Evolutionary conservation across 768 basidiomycete genomes (phyloP), one percentile per base, ranked within the genome.

Genomic region (Tephrocybe sp.): DNA sequence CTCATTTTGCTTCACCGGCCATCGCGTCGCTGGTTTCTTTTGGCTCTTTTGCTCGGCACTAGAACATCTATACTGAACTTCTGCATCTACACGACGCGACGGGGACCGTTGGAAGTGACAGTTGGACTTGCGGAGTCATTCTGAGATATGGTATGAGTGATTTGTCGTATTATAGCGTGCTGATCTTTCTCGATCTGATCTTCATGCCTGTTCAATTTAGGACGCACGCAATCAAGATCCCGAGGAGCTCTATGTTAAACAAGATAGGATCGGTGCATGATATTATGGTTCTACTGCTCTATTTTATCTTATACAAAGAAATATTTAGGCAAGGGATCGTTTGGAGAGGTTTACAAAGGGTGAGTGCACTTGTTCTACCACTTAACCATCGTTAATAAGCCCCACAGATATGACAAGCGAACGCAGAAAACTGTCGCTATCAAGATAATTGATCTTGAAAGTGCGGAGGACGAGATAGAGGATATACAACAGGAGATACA

Each of bases 321-420:
- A 24, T 46, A 20, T 56, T 25, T 62, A 97, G 96, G 95, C 55
- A 98, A 99, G 70, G 96, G 96, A 26, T 98, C 95, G 4, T 98
- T 99, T 63, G 97, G 96, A 63, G 97, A 98, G 70, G 95, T 98
- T n/a, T 98, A 90, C 76, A 98, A 98, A 73, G 97, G 95, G 94
- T 93, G 51, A 49, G 79, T 63, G 40, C 49, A 15, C 43, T 24
- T 48, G 51, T 36, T 34, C 36, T 28, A 23, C 18, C 3, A 3
- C 20, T 40, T n/a, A 30, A 48, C 53, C 30, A 21, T 5, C 30
- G n/a, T 42, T 17, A 18, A 56, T 54, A 34, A 25, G 52, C 47
- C 25, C 43, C 34, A 30, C 54, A 97, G 95, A 51, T 98, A 91
- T 63, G 95, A 98, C 73, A 93, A 93, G 66, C 81, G 93, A 53